phyloP scores from a whole-genome alignment of 2,329 filamentous ascomycete species.

The Myriosclerotinia curreyana region DNA sequence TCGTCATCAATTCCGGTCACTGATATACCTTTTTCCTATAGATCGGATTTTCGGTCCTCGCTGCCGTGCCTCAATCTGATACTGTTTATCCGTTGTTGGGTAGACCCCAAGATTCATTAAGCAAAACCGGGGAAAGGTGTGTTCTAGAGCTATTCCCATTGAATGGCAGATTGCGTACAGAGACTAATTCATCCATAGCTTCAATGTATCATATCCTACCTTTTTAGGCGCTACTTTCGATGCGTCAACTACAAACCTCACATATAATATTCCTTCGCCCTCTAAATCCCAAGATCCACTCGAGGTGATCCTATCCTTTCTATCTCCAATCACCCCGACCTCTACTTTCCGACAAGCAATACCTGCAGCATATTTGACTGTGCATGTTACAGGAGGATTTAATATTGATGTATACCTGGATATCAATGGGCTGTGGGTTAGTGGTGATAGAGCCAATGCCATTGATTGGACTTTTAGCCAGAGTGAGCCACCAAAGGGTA shows the following conservation, averaged over 20 bases:
- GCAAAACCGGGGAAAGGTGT: slow-evolving; percentile 40
- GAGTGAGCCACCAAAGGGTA: slow-evolving; percentile 42
- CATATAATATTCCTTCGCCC: slow-evolving; percentile 55
- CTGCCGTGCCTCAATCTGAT: slow-evolving; percentile 56
- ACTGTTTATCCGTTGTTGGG: slow-evolving; percentile 63
- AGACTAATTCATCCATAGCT: slow-evolving; percentile 41
- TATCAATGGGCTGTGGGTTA: slow-evolving; percentile 77
- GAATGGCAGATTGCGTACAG: background rate
- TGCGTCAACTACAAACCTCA: slow-evolving; percentile 67
- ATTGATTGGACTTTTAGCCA: slow-evolving; percentile 67
- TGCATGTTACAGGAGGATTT: slow-evolving; percentile 65
- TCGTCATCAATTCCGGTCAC: background rate
- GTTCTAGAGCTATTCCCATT: background rate
- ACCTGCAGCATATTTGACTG: slow-evolving; percentile 75
- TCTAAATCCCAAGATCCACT: slow-evolving; percentile 42
- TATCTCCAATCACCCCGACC: slow-evolving; percentile 39
- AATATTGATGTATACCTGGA: slow-evolving; percentile 65
- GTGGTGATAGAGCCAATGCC: slow-evolving; percentile 64
- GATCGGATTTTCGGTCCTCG: slow-evolving; percentile 62
- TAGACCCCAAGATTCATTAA: slow-evolving; percentile 61
- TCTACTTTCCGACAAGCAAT: slow-evolving; percentile 39
- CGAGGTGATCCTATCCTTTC: slow-evolving; percentile 59
- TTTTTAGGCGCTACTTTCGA: slow-evolving; percentile 64
- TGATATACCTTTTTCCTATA: slow-evolving; percentile 32
- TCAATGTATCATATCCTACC: slow-evolving; percentile 55